These are phyloP conservation scores for Echinochloa phyllopogon DNA, from an alignment of 176 grass and related monocot genomes.

Conservation along the genomic window DNA sequence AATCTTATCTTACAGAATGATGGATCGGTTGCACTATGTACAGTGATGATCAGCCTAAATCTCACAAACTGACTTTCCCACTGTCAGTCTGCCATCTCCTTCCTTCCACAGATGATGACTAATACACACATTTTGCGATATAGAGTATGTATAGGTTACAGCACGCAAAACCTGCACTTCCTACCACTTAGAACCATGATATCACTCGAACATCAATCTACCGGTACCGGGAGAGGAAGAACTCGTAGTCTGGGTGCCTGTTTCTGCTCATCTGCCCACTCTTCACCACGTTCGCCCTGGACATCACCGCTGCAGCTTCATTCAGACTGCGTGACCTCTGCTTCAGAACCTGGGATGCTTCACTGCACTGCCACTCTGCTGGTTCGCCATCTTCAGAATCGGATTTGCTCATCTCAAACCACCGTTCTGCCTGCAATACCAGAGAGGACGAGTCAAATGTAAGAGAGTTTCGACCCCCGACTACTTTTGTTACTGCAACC, in stretches of 20 bases:
- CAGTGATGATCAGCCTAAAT: too few relatives aligned
- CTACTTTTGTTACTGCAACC: not conserved
- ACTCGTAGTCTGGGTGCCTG: constrained; percentile 73
- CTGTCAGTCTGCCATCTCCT: too few relatives aligned
- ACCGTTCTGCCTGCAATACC: constrained; percentile 67
- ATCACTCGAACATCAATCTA: not conserved
- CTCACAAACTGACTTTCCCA: too few relatives aligned
- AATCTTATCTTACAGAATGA: too few relatives aligned
- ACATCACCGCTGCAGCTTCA: constrained; percentile 55
- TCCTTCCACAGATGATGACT: too few relatives aligned
- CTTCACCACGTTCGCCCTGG: constrained; percentile 54
- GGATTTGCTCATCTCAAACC: constrained; percentile 53
- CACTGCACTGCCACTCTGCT: not conserved
- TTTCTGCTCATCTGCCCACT: constrained; percentile 39
- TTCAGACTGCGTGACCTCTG: constrained; percentile 63
- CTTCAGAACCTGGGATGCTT: constrained; percentile 37
- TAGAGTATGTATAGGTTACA: too few relatives aligned
- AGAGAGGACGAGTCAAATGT: too few relatives aligned
- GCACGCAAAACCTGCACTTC: too few relatives aligned
- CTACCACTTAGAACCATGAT: too few relatives aligned
- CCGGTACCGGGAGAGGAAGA: constrained; percentile 63
- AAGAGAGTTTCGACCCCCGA: too few relatives aligned
- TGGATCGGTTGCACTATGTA: too few relatives aligned
- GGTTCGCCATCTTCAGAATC: not conserved
- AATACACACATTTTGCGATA: too few relatives aligned